Evolutionary conservation across 106 monocot species (phyloP), one percentile per base, ranked within the genome.

Genomic region (Phalaenopsis equestris): DNA sequence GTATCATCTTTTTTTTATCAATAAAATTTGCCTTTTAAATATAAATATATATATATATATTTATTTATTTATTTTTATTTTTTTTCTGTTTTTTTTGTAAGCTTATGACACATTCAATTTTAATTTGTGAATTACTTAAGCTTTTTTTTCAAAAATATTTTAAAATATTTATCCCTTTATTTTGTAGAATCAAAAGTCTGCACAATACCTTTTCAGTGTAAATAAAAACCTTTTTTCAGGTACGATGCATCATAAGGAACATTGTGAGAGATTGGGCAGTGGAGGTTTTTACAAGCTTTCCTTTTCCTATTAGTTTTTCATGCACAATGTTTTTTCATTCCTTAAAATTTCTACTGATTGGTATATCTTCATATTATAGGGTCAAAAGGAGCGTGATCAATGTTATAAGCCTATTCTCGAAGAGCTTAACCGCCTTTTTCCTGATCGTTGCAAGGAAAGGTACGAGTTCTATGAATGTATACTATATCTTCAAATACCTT

Each of bases 371-470:
- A 42, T 84, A 55, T 17, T 79, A 2, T n/a, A 99, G 98, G 98
- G 98, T 77, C 82, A 95, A 87, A 89, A 88, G 79, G 98, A 99
- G 83, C 92, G 98, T 65, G 98, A 94, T 36, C 89, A 99, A 72
- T 99, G 98, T 78, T 99, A 94, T 81, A 93, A 93, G 77, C 98
- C 98, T 64, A 99, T 99, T 75, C 85, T 99, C 49, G 91, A 93
- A 55, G 94, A 99, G 81, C 89, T 99, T 55, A 79, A 90, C 80
- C 89, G 86, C 57, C 67, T 91, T 67, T 99, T 95, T 79, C 98
- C 94, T 83, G 47, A 41, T 77, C 88, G 94, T 73, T 75, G 75
- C 42, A 83, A 85, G 46, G 81, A 86, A 73, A 91, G 74, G 74
- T 74, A 45, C 74, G 18, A 19, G 5, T n/a, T 74, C 74, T 12